phyloP scores from a whole-genome alignment of 108 stramenopile genomes.

The Nitzschia palea region DNA sequence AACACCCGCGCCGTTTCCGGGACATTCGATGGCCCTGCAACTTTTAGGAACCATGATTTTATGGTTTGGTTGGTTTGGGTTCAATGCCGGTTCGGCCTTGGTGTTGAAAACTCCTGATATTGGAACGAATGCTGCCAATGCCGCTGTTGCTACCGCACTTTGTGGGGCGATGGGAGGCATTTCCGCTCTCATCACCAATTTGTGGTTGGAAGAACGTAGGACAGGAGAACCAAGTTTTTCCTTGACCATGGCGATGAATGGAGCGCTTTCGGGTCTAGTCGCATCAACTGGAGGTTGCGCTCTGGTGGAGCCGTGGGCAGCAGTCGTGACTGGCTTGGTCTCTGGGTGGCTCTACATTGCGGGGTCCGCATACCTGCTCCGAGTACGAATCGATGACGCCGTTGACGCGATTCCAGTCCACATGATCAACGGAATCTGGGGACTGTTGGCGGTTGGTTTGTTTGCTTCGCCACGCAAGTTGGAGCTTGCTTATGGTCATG shows the following conservation, averaged over 20 bases:
- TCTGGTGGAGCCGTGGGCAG: slow-evolving; percentile 75
- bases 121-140: slow-evolving; percentile 56
- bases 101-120: slow-evolving; percentile 32
- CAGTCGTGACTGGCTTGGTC: slow-evolving; percentile 81
- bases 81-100: slow-evolving; percentile 89
- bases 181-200: slow-evolving; percentile 56
- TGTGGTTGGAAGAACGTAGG: slow-evolving; percentile 43
- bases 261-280: slow-evolving; percentile 69
- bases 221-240: slow-evolving; percentile 72
- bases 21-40: slow-evolving; percentile 77
- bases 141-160: slow-evolving; percentile 84
- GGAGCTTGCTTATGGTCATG: slow-evolving; percentile 28
- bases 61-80: slow-evolving; percentile 94
- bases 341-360: slow-evolving; percentile 79
- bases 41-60: slow-evolving; percentile 83
- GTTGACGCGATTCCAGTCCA: slow-evolving; percentile 94
- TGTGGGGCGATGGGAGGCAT: slow-evolving; percentile 62
- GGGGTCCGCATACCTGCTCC: slow-evolving; percentile 55
- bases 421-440: slow-evolving; percentile 86
- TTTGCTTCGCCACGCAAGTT: slow-evolving; percentile 61
- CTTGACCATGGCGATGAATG: slow-evolving; percentile 72
- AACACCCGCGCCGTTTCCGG: slow-evolving; percentile 64
- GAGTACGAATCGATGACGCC: slow-evolving; percentile 85
- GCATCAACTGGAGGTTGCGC: slow-evolving; percentile 84
- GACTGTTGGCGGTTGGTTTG: slow-evolving; percentile 76